Conservation (phyloP, 441 rosid species). For the Melianthus villosus region DNA sequence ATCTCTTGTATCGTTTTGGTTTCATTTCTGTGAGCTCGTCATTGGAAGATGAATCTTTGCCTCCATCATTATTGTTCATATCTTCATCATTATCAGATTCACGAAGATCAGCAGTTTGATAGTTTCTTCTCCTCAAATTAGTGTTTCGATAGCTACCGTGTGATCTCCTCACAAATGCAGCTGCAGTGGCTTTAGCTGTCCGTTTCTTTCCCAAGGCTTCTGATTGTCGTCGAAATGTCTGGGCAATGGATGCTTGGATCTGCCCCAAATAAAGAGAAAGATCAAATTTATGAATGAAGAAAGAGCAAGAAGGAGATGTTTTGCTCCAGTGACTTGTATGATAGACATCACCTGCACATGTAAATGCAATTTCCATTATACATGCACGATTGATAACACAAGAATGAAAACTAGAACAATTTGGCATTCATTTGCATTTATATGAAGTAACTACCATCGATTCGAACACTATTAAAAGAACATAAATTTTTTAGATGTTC, state of each 20-base stretch:
- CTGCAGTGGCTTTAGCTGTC: constrained; percentile 30
- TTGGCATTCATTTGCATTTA: neutral
- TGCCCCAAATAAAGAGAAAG: constrained; percentile 18
- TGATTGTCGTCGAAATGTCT: constrained; percentile 43
- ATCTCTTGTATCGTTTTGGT: constrained; percentile 39
- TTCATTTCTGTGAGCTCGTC: constrained; percentile 46
- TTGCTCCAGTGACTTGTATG: too few species aligned
- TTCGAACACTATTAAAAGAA: too few species aligned
- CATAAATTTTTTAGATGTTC: too few species aligned
- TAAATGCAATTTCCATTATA: too few species aligned
- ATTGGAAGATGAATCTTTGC: constrained; percentile 56
- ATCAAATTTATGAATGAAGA: neutral
- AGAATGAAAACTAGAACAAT: neutral
- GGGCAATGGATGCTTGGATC: constrained; percentile 68
- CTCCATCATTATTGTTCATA: constrained; percentile 32
- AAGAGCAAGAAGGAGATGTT: constrained; percentile 7
- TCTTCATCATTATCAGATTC: constrained; percentile 43
- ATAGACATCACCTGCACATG: too few species aligned
- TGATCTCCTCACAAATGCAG: constrained; percentile 24
- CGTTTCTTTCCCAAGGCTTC: constrained; percentile 44
- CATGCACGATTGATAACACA: too few species aligned
- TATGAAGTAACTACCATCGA: too few species aligned
- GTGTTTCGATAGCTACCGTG: constrained; percentile 24
- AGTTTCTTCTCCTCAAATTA: constrained; percentile 28
- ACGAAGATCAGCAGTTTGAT: constrained; percentile 22